Conservation (phyloP, 1,284 basidiomycete genomes). For the Ustilago bromivora region DNA sequence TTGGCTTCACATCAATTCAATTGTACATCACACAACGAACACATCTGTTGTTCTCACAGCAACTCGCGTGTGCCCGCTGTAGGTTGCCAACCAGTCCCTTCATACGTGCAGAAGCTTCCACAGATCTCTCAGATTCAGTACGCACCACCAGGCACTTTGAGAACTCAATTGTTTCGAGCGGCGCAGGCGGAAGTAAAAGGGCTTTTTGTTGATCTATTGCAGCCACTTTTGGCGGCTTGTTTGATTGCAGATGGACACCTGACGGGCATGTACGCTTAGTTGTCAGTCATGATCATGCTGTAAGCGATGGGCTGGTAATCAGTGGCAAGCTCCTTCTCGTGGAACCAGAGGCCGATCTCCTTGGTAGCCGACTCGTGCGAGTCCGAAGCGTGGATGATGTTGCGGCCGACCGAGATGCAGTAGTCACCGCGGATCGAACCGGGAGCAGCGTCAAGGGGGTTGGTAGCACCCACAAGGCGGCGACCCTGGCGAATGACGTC, state of each 20-base stretch:
- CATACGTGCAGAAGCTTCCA: not conserved
- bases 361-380: constrained; percentile 72
- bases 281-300: constrained; percentile 60
- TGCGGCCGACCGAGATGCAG: constrained; percentile 69
- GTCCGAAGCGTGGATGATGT: constrained; percentile 72
- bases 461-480: constrained; percentile 66
- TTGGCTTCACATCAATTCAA: constrained; percentile 8
- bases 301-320: constrained; percentile 71
- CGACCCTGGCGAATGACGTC: constrained; percentile 67
- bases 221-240: not conserved
- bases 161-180: not conserved
- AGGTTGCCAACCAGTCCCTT: not conserved
- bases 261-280: constrained; percentile 26
- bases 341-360: constrained; percentile 73
- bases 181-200: not conserved
- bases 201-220: not conserved
- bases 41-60: not conserved
- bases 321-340: constrained; percentile 70
- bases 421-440: constrained; percentile 64
- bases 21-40: constrained; percentile 36
- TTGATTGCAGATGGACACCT: not conserved
- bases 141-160: not conserved
- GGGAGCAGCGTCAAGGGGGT: constrained; percentile 61
- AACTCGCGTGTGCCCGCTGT: not conserved
- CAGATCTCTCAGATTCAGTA: not conserved